A percentile compares a stretch with the other conserved stretches of the same genome.
These are phyloP conservation scores for Canariomyces notabilis DNA, from an alignment of 2,329 filamentous ascomycete genomes.

Conservation along the genomic window DNA sequence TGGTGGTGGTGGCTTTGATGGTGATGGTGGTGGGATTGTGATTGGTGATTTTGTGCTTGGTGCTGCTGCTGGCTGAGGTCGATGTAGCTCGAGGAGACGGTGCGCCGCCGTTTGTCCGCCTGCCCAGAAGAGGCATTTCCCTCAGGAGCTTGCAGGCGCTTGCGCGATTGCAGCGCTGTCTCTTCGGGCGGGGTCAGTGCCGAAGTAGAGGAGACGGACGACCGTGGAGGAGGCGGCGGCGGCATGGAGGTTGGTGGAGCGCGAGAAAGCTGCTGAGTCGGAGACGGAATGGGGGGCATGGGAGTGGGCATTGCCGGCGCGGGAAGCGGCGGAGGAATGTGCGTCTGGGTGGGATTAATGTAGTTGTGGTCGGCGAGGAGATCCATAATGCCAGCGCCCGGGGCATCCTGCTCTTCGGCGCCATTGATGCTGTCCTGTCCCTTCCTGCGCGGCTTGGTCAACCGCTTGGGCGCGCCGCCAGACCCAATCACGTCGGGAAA, in stretches of 20 bases:
- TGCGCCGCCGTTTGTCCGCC: slow-evolving; percentile 34
- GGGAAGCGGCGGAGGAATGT: slow-evolving; percentile 24
- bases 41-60: slow-evolving; percentile 12
- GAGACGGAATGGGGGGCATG: slow-evolving; percentile 16
- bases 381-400: slow-evolving; percentile 44
- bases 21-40: slow-evolving; percentile 1
- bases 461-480: slow-evolving; percentile 53
- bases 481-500: slow-evolving; percentile 58
- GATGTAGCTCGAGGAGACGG: slow-evolving; percentile 24
- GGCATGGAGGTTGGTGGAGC: slow-evolving; percentile 18
- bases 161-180: slow-evolving; percentile 37
- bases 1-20: slow-evolving; percentile 14
- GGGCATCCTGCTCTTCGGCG: slow-evolving; percentile 43
- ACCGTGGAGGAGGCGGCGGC: slow-evolving; percentile 32
- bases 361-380: slow-evolving; percentile 35
- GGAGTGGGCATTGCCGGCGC: slow-evolving; percentile 24
- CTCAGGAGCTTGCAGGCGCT: slow-evolving; percentile 33
- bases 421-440: slow-evolving; percentile 42
- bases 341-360: slow-evolving; percentile 20
- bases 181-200: slow-evolving; percentile 55
- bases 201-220: slow-evolving; percentile 37
- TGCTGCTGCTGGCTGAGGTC: slow-evolving; percentile 23
- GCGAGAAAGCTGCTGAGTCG: slow-evolving; percentile 22
- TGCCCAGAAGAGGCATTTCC: slow-evolving; percentile 12
- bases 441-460: slow-evolving; percentile 51